These are phyloP conservation scores for Limonium bicolor DNA, from an alignment of 148 eudicot genomes.

Conservation along the genomic window DNA sequence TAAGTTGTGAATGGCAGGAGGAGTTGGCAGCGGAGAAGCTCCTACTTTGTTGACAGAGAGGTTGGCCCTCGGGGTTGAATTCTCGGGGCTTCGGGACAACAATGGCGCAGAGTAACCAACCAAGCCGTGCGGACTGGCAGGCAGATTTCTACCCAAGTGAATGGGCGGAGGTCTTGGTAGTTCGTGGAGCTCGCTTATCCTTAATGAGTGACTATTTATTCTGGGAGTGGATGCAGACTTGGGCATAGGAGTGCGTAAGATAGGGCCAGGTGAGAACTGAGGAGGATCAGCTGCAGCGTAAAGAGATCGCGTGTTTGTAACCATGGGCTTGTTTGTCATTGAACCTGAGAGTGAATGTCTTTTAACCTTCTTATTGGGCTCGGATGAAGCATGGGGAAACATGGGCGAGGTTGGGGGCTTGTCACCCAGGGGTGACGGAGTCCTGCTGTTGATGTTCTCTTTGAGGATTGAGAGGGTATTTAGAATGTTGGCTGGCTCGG, in stretches of 20 bases:
- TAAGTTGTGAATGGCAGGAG: slow-evolving; percentile 27
- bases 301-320: slow-evolving; percentile 17
- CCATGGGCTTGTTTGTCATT: slow-evolving; percentile 32
- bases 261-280: slow-evolving; percentile 37
- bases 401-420: slow-evolving; percentile 17
- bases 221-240: slow-evolving; percentile 38
- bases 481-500: slow-evolving; percentile 18
- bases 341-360: slow-evolving; percentile 73
- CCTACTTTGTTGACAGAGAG: slow-evolving; percentile 4
- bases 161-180: slow-evolving; percentile 90
- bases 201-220: slow-evolving; percentile 59
- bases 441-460: slow-evolving; percentile 38
- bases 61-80: slow-evolving; percentile 10
- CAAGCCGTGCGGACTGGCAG: slow-evolving; percentile 22
- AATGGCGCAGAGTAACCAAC: slow-evolving; percentile 59
- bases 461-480: slow-evolving; percentile 31
- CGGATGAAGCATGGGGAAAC: slow-evolving; percentile 18
- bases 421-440: slow-evolving; percentile 42
- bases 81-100: slow-evolving; percentile 29
- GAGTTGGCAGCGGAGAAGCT: slow-evolving; percentile 33
- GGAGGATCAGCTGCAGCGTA: slow-evolving; percentile 25
- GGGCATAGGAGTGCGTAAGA: slow-evolving; percentile 25
- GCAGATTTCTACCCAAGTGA: slow-evolving; percentile 8
- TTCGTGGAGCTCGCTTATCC: slow-evolving; percentile 90
- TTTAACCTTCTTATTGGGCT: slow-evolving; percentile 29